Base-by-base conservation (phyloP, 2,329 filamentous ascomycete species). In the Colletotrichum nymphaeae region DNA sequence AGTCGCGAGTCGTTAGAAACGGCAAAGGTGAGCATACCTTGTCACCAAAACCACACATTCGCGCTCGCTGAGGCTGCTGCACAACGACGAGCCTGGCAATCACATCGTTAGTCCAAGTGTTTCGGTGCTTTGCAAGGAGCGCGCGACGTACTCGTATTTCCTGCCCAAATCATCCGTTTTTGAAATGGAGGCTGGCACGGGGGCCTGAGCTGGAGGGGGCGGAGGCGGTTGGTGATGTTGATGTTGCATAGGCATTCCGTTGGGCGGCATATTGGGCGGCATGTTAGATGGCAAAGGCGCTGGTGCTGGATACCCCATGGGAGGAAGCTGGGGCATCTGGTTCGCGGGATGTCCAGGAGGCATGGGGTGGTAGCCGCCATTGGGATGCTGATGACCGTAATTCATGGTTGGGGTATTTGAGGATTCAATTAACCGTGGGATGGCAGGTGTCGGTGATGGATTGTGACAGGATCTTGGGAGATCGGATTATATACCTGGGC, bases 31-130 rank as follows among this genome's bases (percentile, higher is more conserved):
- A 12, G 57, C 59, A 22, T 30, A 97, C 94, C 89, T 98, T 99
- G 86, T 99, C 97, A 75, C 97, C 97, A 85, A 98, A 99, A 8
- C 97, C 97, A 85, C 97, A 99, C 97, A 98, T 98, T 74, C 97
- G 94, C 76, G 97, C 97, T 78, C 97, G 92, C 78, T 94, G 89
- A 63, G 97, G 97, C 83, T 98, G 95, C 85, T 99, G 97, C 76
- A 94, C 92, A 73, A 98, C 94, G 76, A 92, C 87, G 63, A 98
- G 88, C 74, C 92, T 93, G 76, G 19, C 22, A 46, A 30, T 22
- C 63, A 28, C 64, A 49, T 4, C 2, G 69, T 72, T 32, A 72
- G 64, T 30, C n/a, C 1, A n/a, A 24, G 9, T 8, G 56, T 14
- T 19, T 37, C 3, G 2, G 30, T 9, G 14, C 9, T 22, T 5